Evolutionary conservation across 306 rosid species (phyloP).

Genomic region (Malus sieversii): DNA sequence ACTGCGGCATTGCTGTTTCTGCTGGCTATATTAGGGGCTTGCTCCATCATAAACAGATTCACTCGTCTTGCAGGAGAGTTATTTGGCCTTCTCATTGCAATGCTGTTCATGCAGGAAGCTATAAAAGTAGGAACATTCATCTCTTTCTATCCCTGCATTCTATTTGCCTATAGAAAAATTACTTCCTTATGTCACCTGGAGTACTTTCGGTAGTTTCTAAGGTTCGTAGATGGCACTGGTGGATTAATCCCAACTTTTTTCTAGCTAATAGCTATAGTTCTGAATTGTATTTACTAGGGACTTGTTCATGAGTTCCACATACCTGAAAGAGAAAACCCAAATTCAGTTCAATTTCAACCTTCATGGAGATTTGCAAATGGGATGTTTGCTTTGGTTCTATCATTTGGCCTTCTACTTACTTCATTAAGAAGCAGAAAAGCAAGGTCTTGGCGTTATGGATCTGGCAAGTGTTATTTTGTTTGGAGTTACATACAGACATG

Average conservation of each 20-base stretch:
- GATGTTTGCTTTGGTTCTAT: slow-evolving; percentile 72
- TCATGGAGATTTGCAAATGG: slow-evolving; percentile 87
- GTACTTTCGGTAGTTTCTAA: background rate
- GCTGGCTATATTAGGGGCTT: slow-evolving; percentile 71
- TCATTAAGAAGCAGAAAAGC: slow-evolving; percentile 71
- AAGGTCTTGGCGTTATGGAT: slow-evolving; percentile 70
- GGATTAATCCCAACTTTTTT: background rate
- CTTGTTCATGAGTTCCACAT: slow-evolving; percentile 47
- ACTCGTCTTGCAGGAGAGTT: slow-evolving; percentile 75
- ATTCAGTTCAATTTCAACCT: slow-evolving; percentile 50
- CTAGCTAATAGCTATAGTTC: background rate
- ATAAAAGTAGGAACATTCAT: slow-evolving; percentile 40
- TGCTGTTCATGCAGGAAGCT: slow-evolving; percentile 87
- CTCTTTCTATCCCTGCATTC: background rate
- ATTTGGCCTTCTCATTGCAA: slow-evolving; percentile 80
- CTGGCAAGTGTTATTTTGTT: slow-evolving; percentile 37
- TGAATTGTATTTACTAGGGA: slow-evolving; percentile 44
- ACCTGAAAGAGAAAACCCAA: slow-evolving; percentile 53
- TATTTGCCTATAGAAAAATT: background rate
- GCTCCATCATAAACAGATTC: slow-evolving; percentile 73
- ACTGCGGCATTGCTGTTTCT: slow-evolving; percentile 61
- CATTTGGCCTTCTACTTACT: slow-evolving; percentile 69
- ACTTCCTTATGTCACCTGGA: slow-evolving; percentile 1
- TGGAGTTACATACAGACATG: background rate
- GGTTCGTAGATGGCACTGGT: background rate